Percentiles rank a stretch among this genome's conserved stretches.
These are phyloP conservation scores for Guadua angustifolia DNA, from an alignment of 176 grass and related monocot species.

Conservation along the genomic window DNA sequence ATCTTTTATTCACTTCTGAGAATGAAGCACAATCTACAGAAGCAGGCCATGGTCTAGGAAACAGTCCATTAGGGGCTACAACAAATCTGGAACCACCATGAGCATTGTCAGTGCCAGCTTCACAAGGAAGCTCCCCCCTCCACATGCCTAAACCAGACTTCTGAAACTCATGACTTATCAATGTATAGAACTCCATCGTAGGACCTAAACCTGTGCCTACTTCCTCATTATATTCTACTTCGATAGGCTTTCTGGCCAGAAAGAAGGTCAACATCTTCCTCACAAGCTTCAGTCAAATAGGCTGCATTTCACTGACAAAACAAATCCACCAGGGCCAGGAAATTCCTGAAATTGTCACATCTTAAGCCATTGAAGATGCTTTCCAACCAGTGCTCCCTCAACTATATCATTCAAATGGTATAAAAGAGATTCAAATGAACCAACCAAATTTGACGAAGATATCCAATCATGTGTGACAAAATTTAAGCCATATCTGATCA, in stretches of 20 bases:
- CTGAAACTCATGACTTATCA: slow-evolving; percentile 85
- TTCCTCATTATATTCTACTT: slow-evolving; percentile 81
- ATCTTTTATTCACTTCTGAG: slow-evolving; percentile 56
- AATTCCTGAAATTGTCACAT: not conserved
- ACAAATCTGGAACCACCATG: slow-evolving; percentile 48
- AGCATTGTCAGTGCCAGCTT: slow-evolving; percentile 32
- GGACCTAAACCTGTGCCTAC: slow-evolving; percentile 87
- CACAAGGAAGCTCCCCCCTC: slow-evolving; percentile 59
- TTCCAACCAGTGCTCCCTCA: not conserved
- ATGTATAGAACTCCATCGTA: slow-evolving; percentile 84
- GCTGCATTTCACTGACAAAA: not conserved
- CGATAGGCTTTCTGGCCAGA: slow-evolving; percentile 34
- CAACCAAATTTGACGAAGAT: slow-evolving; percentile 1
- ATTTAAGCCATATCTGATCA: not conserved
- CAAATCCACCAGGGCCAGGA: not conserved
- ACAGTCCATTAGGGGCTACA: slow-evolving; percentile 61
- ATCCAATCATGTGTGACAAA: not conserved
- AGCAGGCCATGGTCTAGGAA: slow-evolving; percentile 68
- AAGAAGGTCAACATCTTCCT: not conserved
- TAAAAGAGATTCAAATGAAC: not conserved
- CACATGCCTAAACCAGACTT: slow-evolving; percentile 74
- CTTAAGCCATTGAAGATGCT: not conserved
- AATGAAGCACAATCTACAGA: slow-evolving; percentile 50
- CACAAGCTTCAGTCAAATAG: slow-evolving; percentile 1
- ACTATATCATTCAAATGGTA: not conserved